Conservation (phyloP, 1,284 basidiomycete species). For the Anthracocystis setariae region DNA sequence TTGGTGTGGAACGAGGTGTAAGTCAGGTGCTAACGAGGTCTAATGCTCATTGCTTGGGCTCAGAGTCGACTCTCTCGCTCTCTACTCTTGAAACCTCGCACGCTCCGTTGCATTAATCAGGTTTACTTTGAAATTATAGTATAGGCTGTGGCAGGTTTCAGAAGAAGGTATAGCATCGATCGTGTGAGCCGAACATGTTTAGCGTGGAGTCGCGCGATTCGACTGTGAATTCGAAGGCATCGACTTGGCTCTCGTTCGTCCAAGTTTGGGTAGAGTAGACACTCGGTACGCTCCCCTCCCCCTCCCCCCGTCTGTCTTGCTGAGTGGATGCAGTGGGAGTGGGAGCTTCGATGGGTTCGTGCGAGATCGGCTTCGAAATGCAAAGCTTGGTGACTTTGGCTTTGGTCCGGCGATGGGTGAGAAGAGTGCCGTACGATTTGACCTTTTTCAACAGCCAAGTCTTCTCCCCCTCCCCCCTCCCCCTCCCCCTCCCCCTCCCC, state of each 20-base stretch:
- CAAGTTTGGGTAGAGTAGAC: conserved; percentile 18
- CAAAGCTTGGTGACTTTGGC: conserved; percentile 13
- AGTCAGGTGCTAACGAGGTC: too few relatives aligned
- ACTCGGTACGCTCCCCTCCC: conserved; percentile 10
- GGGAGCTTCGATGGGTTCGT: background rate
- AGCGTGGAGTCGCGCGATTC: conserved; percentile 17
- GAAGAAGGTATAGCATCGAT: conserved; percentile 28
- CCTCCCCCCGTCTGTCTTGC: conserved; percentile 1
- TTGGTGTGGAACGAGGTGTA: too few relatives aligned
- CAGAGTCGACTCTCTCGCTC: too few relatives aligned
- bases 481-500: too few relatives aligned
- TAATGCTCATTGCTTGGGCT: too few relatives aligned
- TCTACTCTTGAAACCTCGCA: too few relatives aligned
- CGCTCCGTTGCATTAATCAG: too few relatives aligned
- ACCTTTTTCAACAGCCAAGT: too few relatives aligned
- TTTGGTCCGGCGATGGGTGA: background rate
- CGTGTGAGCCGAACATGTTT: conserved; percentile 10
- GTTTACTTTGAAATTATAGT: too few relatives aligned
- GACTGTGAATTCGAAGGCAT: conserved; percentile 19
- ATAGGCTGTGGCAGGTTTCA: too few relatives aligned
- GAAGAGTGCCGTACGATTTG: conserved; percentile 14
- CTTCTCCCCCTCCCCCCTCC: too few relatives aligned
- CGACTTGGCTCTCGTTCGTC: conserved; percentile 1
- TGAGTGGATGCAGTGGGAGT: background rate
- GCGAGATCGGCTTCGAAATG: conserved; percentile 20